Conservation (phyloP, 1,284 basidiomycete genomes). For the Coniferiporia weirii region DNA sequence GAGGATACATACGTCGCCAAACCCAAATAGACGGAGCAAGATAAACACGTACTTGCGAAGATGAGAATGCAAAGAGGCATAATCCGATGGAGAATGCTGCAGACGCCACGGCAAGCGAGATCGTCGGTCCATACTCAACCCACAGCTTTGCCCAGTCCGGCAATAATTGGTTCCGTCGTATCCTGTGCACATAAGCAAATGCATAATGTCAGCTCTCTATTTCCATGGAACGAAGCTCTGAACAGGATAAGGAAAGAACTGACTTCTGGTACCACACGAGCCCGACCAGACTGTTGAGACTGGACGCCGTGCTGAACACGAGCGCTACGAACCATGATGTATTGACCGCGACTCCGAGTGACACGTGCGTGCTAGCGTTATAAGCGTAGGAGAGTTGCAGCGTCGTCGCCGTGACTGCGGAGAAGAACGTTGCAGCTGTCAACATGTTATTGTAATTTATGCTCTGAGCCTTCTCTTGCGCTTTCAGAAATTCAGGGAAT, state of each 20-base stretch:
- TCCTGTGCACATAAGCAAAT: background rate
- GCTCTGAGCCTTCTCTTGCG: background rate
- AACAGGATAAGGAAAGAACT: no score
- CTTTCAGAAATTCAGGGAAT: background rate
- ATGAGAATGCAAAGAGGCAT: background rate
- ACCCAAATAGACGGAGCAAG: no score
- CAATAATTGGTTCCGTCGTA: background rate
- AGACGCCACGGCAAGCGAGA: background rate
- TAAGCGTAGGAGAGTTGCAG: slow-evolving; percentile 18
- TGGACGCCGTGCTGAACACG: slow-evolving; percentile 25
- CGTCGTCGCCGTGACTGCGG: slow-evolving; percentile 23
- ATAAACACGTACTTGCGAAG: background rate
- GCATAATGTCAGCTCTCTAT: no score
- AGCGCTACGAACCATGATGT: slow-evolving; percentile 24
- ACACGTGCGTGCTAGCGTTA: background rate
- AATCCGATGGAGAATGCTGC: background rate
- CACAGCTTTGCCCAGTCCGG: background rate
- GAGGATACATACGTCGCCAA: no score
- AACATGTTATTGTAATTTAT: slow-evolving; percentile 23
- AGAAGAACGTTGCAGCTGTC: slow-evolving; percentile 27
- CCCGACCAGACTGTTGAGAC: slow-evolving; percentile 22
- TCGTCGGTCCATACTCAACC: background rate
- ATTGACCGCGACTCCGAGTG: slow-evolving; percentile 18
- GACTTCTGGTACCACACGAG: background rate
- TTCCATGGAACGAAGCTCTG: no score